Base-by-base conservation (phyloP, 768 basidiomycete genomes). In the Coprinopsis cinerea region DNA sequence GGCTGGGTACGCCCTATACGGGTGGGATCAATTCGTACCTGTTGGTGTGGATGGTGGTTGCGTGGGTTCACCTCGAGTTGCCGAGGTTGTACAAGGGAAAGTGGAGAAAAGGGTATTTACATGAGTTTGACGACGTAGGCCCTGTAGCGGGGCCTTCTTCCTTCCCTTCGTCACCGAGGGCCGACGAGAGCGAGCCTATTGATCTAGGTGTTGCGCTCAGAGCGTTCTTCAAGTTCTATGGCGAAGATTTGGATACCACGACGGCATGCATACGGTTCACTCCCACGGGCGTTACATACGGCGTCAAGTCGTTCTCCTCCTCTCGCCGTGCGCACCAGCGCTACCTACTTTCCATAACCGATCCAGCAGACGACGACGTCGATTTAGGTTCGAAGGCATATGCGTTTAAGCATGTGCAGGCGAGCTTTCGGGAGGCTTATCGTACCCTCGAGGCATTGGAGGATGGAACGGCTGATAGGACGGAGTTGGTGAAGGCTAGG, bases 1-100 rank as follows among this genome's bases (percentile, higher is more conserved):
- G 51, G 40, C 58, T 60, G 37, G 63, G 58, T 2, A 59, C 58
- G 10, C 61, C 61, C 3, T 62, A 59, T 27, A 61, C 63, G 0
- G 63, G 63, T 11, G 63, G 63, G 1, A 46, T 64, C 13, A 61
- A 64, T 32, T 61, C 61, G 25, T 61, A 62, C 24, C 43, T 61
- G 17, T 45, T 64, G 39, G 56, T 62, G 5, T 64, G 63, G 63
- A 60, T 64, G 63, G 61, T 64, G 3, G 59, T 64, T 0, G 59
- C 61, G 11, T 64, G 59, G 61, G 61, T 60, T 13, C 45, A 59
- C 10, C 53, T 62, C n/a, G 61, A 62, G 36, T 54, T 57, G 58
- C 57, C 56, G 13, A 61, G 58, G 40, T 23, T 35, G 18, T 13
- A 10, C 18, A 11, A 17, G 25, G 25, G 30, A 13, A 7, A 15